Conservation (phyloP, 345 rosid species). For the Citrus sp. region DNA sequence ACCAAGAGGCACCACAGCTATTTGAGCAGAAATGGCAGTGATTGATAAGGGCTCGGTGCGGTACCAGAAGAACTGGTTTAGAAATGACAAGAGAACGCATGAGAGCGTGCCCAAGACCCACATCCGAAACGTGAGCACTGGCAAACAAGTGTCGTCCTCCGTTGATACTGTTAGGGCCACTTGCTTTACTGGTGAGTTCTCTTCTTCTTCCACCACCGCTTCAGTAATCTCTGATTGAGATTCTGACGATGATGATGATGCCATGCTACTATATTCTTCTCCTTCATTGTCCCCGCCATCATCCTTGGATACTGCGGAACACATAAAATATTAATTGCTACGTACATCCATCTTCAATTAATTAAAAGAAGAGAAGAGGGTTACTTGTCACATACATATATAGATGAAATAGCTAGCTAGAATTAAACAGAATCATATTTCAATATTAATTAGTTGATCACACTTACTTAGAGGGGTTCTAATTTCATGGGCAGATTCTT, state of each 20-base stretch:
- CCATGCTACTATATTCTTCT: constrained; percentile 6
- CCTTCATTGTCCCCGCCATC: background rate
- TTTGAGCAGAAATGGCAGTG: constrained; percentile 95
- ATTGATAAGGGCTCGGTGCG: constrained; percentile 88
- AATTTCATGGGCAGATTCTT: constrained; percentile 34
- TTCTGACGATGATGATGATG: constrained; percentile 26
- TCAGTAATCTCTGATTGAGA: constrained; percentile 12
- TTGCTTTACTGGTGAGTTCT: constrained; percentile 79
- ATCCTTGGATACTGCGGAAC: constrained; percentile 20
- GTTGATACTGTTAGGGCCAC: constrained; percentile 91
- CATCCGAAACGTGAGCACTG: constrained; percentile 86
- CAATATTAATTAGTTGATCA: no score
- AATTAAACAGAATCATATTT: no score
- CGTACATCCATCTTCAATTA: no score
- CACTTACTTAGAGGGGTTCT: constrained; percentile 45
- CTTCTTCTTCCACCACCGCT: constrained; percentile 31
- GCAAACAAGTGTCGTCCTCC: constrained; percentile 81
- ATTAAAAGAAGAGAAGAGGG: background rate
- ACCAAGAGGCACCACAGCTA: constrained; percentile 92
- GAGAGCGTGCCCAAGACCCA: constrained; percentile 88
- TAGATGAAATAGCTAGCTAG: no score
- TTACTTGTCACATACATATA: no score
- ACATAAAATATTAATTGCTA: no score
- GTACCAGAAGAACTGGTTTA: constrained; percentile 97
- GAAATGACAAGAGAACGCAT: constrained; percentile 70